Evolutionary conservation across 2,329 filamentous ascomycete species (phyloP), one percentile per base, ranked within the genome.

Genomic region (Trichoderma sp.): DNA sequence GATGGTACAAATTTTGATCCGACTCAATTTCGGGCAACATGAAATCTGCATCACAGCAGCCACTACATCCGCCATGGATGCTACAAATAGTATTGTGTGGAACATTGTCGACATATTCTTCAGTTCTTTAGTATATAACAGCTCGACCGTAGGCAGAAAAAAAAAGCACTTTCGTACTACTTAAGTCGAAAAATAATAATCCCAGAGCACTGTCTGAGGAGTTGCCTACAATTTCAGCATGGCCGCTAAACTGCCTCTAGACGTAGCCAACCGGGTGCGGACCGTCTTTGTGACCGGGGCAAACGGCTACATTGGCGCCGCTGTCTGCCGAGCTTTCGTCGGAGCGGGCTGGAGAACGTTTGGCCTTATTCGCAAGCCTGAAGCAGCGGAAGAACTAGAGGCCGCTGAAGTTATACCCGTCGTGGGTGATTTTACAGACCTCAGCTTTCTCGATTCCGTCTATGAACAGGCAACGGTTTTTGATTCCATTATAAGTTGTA

Each of bases 271-370:
- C 23, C 61, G 17, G 39, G 36, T 17, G 6, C 61, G 61, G 17
- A 81, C 79, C 1, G 84, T 82, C n/a, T 77, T 86, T 7, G 80
- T 86, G 28, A 85, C 82, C 3, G 85, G 84, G 9, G 84, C 84
- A 13, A 85, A 85, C 66, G 85, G 84, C 11, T 86, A 85, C 75
- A 83, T 86, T 53, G 85, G 85, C 43, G 80, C 77, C 26, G 82
- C 84, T 0, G 83, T 86, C 0, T 80, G 80, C 66, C 79, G 81
- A 20, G 82, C 84, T 26, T 87, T 86, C 74, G 79, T 80, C 6
- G 80, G 81, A 8, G 82, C 83, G 9, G 85, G 84, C 2, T 86
- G 81, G 80, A 77, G 73, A 11, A 82, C 82, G 0, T 85, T 82
- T 74, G 85, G 85, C 1, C 80, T 86, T 3, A 76, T 85, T 28